Percentiles rank a stretch among this genome's conserved stretches.
Evolutionary conservation across 208 protist genomes (phyloP).

Genomic region (Wallacemonas sp.): DNA sequence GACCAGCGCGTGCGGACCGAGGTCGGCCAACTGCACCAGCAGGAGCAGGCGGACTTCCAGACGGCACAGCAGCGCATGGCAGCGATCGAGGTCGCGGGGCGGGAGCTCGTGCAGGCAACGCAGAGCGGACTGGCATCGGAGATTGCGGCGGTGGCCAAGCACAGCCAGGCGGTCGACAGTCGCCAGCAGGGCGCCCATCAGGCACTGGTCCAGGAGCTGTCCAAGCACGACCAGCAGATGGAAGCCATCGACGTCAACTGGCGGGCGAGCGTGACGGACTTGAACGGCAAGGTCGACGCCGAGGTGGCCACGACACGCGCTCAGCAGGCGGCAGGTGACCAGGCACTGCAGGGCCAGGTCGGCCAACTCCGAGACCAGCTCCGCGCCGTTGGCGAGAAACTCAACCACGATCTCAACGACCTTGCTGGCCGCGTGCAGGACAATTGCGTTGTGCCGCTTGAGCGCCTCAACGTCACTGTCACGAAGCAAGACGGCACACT

Average conservation of each 20-base stretch:
- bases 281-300: constrained; percentile 47
- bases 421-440: constrained; percentile 30
- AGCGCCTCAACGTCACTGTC: constrained; percentile 34
- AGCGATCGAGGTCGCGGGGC: constrained; percentile 30
- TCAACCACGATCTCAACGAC: constrained; percentile 34
- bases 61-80: constrained; percentile 39
- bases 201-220: constrained; percentile 63
- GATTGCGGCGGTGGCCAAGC: constrained; percentile 56
- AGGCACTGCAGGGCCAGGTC: constrained; percentile 44
- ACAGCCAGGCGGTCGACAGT: constrained; percentile 56
- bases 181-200: constrained; percentile 61
- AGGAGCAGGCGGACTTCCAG: constrained; percentile 42
- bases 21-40: constrained; percentile 45
- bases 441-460: constrained; percentile 39
- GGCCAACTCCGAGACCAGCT: constrained; percentile 40
- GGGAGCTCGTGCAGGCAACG: constrained; percentile 45
- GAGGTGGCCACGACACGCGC: constrained; percentile 26
- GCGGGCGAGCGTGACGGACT: constrained; percentile 68
- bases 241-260: constrained; percentile 78
- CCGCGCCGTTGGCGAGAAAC: constrained; percentile 14
- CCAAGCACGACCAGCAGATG: constrained; percentile 68
- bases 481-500: constrained; percentile 32
- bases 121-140: constrained; percentile 57
- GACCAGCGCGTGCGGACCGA: constrained; percentile 59
- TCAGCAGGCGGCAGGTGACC: constrained; percentile 28